These are phyloP conservation scores for Poa pratensis DNA, from an alignment of 176 grass and related monocot genomes.

Conservation along the genomic window DNA sequence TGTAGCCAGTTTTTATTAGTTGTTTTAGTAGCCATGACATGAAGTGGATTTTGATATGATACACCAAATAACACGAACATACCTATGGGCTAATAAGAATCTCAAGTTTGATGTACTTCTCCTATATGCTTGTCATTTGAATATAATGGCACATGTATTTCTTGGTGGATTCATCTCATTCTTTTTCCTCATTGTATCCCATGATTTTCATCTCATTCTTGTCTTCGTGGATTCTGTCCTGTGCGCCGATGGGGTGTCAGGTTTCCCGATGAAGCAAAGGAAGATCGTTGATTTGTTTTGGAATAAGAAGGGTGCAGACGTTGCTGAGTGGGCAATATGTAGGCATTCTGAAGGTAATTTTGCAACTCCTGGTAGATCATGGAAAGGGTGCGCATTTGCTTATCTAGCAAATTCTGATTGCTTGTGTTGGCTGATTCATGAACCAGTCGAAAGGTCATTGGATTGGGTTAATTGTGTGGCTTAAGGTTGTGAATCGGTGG, in stretches of 20 bases:
- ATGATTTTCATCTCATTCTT: conserved; percentile 15
- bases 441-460: not conserved
- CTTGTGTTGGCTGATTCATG: not conserved
- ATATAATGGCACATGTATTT: no score
- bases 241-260: conserved; percentile 33
- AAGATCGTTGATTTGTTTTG: conserved; percentile 87
- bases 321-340: conserved; percentile 37
- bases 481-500: not conserved
- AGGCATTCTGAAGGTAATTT: conserved; percentile 60
- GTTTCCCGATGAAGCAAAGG: conserved; percentile 66
- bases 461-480: not conserved
- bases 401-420: conserved; percentile 1
- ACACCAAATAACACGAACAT: no score
- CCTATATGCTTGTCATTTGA: no score
- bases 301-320: conserved; percentile 48
- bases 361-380: not conserved
- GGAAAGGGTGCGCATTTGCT: not conserved
- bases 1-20: not conserved
- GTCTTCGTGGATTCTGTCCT: not conserved
- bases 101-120: no score
- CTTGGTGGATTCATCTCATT: no score
- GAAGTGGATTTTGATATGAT: no score
- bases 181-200: no score
- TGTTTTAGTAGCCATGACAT: not conserved
- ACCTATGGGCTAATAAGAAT: no score